phyloP scores from a whole-genome alignment of 306 rosid genomes.

The Lupinus albus region DNA sequence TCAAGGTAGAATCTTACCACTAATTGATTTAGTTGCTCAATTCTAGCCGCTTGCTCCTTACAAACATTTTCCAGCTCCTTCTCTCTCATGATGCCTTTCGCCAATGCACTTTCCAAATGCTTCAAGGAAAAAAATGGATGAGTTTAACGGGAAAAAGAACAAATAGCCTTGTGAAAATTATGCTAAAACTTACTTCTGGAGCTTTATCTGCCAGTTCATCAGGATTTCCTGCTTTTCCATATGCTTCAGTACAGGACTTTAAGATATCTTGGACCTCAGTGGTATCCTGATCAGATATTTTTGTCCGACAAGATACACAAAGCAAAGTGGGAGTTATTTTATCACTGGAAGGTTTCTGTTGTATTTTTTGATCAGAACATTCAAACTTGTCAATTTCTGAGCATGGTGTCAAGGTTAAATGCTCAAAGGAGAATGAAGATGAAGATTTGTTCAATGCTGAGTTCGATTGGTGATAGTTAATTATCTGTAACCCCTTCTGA shows the following conservation, averaged over 20 bases:
- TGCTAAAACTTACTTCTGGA: slow-evolving; percentile 46
- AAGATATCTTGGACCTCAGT: slow-evolving; percentile 49
- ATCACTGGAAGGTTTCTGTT: slow-evolving; percentile 46
- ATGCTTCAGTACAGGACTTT: slow-evolving; percentile 46
- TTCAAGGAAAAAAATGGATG: slow-evolving; percentile 12
- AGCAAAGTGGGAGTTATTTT: slow-evolving; percentile 49
- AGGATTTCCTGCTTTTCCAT: slow-evolving; percentile 43
- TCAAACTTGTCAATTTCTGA: slow-evolving; percentile 55
- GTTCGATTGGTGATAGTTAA: slow-evolving; percentile 79
- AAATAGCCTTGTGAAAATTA: slow-evolving; percentile 8
- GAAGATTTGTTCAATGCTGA: slow-evolving; percentile 70
- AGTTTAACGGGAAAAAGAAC: slow-evolving; percentile 8
- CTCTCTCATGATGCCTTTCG: slow-evolving; percentile 44
- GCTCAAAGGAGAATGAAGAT: slow-evolving; percentile 90
- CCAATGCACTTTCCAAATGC: slow-evolving; percentile 40
- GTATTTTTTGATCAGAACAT: slow-evolving; percentile 50
- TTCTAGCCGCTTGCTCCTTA: slow-evolving; percentile 65
- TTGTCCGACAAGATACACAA: slow-evolving; percentile 67
- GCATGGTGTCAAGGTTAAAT: slow-evolving; percentile 63
- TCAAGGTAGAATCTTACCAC: slow-evolving; percentile 48
- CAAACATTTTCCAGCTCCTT: slow-evolving; percentile 70
- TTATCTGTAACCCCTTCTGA: slow-evolving; percentile 84
- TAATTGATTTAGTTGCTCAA: slow-evolving; percentile 67
- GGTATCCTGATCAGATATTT: slow-evolving; percentile 41
- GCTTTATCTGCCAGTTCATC: slow-evolving; percentile 41